A percentile compares a stretch with the other conserved stretches of the same genome.
Conservation (phyloP, 148 eudicot species). For the Rhododendron henanense region DNA sequence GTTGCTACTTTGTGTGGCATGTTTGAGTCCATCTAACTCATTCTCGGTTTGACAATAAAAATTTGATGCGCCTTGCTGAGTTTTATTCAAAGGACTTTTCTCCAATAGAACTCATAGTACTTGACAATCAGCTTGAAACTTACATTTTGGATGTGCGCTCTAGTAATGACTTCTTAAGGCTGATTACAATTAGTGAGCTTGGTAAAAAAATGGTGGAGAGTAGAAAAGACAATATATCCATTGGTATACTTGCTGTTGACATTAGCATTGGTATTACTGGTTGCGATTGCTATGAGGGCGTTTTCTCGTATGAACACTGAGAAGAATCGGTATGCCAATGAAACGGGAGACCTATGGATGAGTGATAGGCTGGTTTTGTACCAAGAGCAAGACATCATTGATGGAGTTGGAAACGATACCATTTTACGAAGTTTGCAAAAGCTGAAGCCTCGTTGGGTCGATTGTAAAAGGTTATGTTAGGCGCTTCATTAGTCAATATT, state of each 20-base stretch:
- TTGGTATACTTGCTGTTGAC: background rate
- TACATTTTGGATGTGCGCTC: background rate
- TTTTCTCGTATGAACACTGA: background rate
- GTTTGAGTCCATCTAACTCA: no score
- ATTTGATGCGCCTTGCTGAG: no score
- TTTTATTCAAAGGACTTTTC: no score
- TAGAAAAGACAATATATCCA: no score
- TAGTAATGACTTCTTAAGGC: background rate
- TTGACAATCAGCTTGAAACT: background rate
- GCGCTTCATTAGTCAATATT: no score
- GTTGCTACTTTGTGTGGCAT: no score
- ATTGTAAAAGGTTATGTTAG: background rate
- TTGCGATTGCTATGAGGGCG: background rate
- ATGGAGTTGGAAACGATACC: background rate
- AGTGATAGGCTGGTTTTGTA: background rate
- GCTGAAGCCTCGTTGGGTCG: background rate
- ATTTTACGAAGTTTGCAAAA: background rate
- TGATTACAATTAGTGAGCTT: background rate
- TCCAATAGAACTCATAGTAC: no score
- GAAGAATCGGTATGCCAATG: background rate
- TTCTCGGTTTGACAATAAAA: no score
- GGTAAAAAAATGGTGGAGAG: background rate
- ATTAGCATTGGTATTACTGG: background rate
- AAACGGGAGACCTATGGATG: background rate
- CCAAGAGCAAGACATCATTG: background rate